Percentiles rank a stretch among this genome's conserved stretches.
Conservation (phyloP, 441 rosid genomes). For the Euphorbia celastroides region DNA sequence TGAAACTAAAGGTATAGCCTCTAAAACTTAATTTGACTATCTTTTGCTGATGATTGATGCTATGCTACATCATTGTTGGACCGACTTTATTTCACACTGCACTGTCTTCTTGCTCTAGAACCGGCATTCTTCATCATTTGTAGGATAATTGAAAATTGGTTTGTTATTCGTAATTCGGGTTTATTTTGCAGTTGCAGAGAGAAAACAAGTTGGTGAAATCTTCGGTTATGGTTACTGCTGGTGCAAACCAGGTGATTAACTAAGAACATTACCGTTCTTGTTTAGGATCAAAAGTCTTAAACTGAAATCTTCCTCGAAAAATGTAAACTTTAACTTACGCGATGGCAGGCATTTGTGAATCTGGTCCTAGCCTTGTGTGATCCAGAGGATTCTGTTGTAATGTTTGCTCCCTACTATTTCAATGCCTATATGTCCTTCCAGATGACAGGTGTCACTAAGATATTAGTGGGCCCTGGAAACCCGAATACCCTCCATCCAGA, state of each 20-base stretch:
- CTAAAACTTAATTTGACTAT: constrained; percentile 2
- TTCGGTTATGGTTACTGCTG: constrained; percentile 93
- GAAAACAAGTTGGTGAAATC: constrained; percentile 82
- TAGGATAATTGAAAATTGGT: neutral
- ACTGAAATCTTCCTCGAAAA: neutral
- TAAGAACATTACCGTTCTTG: constrained; percentile 4
- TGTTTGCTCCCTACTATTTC: constrained; percentile 99
- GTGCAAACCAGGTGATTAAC: constrained; percentile 83
- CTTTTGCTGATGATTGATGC: constrained; percentile 11
- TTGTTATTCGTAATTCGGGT: neutral
- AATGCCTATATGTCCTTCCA: constrained; percentile 98
- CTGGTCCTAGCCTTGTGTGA: constrained; percentile 87
- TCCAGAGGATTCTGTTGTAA: constrained; percentile 81
- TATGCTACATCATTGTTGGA: neutral
- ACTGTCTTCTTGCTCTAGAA: neutral
- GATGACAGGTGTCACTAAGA: constrained; percentile 93
- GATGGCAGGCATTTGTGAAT: constrained; percentile 88
- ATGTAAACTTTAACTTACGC: constrained; percentile 14
- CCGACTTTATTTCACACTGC: neutral
- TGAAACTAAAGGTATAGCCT: constrained; percentile 52
- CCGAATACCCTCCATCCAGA: constrained; percentile 81
- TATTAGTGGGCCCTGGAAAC: constrained; percentile 74
- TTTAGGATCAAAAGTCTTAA: constrained; percentile 1
- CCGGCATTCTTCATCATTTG: neutral
- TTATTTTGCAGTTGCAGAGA: constrained; percentile 44